A percentile compares a stretch with the other conserved stretches of the same genome.
Evolutionary conservation across 75 land plant species (phyloP).

Genomic region (Chamaecyparis obtusa): DNA sequence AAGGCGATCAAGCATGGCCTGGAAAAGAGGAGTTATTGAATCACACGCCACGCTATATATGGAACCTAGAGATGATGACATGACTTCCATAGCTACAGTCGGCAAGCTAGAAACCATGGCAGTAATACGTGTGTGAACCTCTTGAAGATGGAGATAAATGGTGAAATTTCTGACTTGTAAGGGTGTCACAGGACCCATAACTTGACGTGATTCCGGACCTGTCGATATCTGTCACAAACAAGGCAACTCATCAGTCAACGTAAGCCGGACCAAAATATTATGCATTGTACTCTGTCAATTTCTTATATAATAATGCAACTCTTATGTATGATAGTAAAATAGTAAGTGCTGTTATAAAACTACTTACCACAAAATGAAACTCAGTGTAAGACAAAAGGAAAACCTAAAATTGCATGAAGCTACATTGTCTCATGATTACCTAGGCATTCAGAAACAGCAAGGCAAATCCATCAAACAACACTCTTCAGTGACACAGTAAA

Average conservation of each 20-base stretch:
- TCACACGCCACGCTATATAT: constrained; percentile 95
- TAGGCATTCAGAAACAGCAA: neutral
- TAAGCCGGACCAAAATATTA: neutral
- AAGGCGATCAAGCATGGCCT: constrained; percentile 89
- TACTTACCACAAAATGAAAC: neutral
- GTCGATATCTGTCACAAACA: constrained; percentile 65
- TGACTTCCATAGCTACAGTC: constrained; percentile 68
- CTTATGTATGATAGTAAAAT: neutral
- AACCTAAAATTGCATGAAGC: neutral
- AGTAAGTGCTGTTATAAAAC: neutral
- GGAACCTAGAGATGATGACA: constrained; percentile 80
- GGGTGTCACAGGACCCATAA: constrained; percentile 77
- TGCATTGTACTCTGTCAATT: neutral
- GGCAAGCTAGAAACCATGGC: constrained; percentile 62
- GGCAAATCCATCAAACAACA: neutral
- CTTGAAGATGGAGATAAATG: constrained; percentile 91
- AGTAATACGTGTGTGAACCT: constrained; percentile 71
- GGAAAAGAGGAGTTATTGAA: constrained; percentile 82
- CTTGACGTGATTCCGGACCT: constrained; percentile 93
- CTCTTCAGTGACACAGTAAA: neutral
- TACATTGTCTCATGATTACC: neutral
- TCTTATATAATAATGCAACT: neutral
- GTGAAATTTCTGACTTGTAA: constrained; percentile 81
- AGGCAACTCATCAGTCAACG: neutral
- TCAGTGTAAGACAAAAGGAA: neutral